Conservation (phyloP, 2,329 filamentous ascomycete species). For the Fusarium papillatum region DNA sequence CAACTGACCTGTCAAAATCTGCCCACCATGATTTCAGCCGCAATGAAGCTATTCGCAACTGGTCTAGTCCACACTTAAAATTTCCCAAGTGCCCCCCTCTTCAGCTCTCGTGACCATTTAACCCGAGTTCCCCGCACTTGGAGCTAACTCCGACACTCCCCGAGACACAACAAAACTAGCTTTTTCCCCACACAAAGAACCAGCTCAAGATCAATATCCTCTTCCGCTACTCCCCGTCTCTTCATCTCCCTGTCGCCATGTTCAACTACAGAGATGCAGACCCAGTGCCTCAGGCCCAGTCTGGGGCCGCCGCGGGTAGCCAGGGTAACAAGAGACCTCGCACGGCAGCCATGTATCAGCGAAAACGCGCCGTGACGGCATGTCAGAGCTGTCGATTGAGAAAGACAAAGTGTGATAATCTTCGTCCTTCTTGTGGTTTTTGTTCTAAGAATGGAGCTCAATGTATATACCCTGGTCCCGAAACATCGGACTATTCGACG, state of each 20-base stretch:
- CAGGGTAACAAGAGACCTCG: conserved; percentile 15
- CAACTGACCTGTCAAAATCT: not conserved
- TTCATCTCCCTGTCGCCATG: not conserved
- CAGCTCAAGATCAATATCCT: not conserved
- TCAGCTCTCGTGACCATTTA: not conserved
- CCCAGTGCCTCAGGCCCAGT: not conserved
- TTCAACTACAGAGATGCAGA: not conserved
- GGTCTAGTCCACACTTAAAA: not conserved
- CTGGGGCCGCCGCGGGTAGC: not conserved
- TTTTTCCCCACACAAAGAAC: not conserved
- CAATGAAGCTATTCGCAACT: not conserved
- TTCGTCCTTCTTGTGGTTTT: conserved; percentile 21
- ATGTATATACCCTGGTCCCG: conserved; percentile 18
- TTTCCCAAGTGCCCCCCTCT: not conserved
- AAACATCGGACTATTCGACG: conserved; percentile 20
- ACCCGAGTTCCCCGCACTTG: not conserved
- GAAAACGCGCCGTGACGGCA: conserved; percentile 22
- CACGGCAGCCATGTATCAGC: conserved; percentile 18
- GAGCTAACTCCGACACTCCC: not conserved
- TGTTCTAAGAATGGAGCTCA: conserved; percentile 17
- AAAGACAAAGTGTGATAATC: conserved; percentile 30
- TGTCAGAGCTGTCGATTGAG: conserved; percentile 21
- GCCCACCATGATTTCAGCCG: not conserved
- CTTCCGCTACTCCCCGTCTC: conserved; percentile 2
- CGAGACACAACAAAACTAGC: not conserved